A percentile compares a stretch with the other conserved stretches of the same genome.
Evolutionary conservation across 1,284 basidiomycete genomes (phyloP).

Genomic region (Microbotryum intermedium): DNA sequence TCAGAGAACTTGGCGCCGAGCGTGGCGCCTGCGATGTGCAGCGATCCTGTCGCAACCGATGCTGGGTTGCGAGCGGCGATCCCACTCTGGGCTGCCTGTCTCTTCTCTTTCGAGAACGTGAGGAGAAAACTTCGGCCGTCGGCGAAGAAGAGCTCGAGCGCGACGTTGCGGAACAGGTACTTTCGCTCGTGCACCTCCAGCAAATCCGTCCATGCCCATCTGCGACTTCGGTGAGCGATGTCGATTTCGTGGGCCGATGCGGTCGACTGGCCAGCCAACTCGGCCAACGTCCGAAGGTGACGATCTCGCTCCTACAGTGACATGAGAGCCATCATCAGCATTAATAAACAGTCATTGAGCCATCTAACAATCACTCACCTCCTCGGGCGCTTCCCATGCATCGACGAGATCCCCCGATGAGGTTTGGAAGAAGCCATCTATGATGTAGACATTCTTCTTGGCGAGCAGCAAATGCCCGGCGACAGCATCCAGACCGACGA

Average conservation of each 20-base stretch:
- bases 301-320: conserved; percentile 9
- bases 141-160: conserved; percentile 41
- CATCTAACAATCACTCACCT: conserved; percentile 43
- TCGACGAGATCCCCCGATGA: conserved; percentile 82
- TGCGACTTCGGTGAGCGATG: conserved; percentile 5
- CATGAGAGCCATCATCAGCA: conserved; percentile 65
- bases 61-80: conserved; percentile 29
- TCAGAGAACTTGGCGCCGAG: conserved; percentile 11
- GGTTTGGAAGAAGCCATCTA: conserved; percentile 85
- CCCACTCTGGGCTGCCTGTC: conserved; percentile 28
- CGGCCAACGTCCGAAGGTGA: conserved; percentile 52
- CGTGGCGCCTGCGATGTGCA: neutral
- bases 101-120: conserved; percentile 32
- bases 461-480: conserved; percentile 83
- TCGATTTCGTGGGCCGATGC: conserved; percentile 47
- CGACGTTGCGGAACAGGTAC: conserved; percentile 82
- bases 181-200: conserved; percentile 68
- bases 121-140: conserved; percentile 38
- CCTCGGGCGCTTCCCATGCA: conserved; percentile 71
- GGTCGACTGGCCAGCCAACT: conserved; percentile 60
- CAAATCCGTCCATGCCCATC: conserved; percentile 72
- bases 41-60: conserved; percentile 31
- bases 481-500: conserved; percentile 77
- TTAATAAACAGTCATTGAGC: conserved; percentile 5
- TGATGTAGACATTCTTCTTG: conserved; percentile 72